Evolutionary conservation across 116 monocot species (phyloP).

Genomic region (Iris pallida): DNA sequence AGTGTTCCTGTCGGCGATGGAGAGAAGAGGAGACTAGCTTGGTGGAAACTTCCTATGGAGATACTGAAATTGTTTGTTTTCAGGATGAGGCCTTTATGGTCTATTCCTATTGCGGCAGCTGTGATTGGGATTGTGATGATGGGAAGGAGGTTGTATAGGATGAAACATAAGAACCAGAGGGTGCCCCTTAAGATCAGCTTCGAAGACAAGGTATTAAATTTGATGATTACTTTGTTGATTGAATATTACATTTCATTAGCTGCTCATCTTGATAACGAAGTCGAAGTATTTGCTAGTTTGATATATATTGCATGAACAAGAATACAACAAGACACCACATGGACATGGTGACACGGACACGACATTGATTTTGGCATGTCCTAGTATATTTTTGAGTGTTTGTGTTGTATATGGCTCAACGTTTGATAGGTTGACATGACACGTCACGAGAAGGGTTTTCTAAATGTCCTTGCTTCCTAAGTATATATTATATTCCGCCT

Average conservation of each 20-base stretch:
- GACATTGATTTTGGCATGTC: no score
- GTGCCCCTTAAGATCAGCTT: slow-evolving; percentile 29
- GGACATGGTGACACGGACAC: no score
- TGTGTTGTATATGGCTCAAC: no score
- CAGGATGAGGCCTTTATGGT: slow-evolving; percentile 55
- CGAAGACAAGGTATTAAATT: slow-evolving; percentile 56
- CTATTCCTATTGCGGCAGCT: slow-evolving; percentile 46
- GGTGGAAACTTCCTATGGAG: slow-evolving; percentile 74
- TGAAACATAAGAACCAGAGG: slow-evolving; percentile 35
- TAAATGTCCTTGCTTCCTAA: no score
- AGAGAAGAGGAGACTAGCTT: slow-evolving; percentile 21
- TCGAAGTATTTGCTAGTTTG: no score
- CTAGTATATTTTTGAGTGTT: no score
- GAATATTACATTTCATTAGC: neutral
- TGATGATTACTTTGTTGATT: neutral
- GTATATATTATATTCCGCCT: no score
- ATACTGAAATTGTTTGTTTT: slow-evolving; percentile 45
- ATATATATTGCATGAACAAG: no score
- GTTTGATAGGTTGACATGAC: no score
- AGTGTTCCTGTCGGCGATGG: slow-evolving; percentile 10
- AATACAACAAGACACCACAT: no score
- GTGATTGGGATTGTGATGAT: slow-evolving; percentile 51
- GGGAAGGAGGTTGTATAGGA: slow-evolving; percentile 43
- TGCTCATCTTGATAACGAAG: no score
- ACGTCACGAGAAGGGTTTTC: no score